Base-by-base conservation (phyloP, 768 basidiomycete species). In the Suillus placidus region DNA sequence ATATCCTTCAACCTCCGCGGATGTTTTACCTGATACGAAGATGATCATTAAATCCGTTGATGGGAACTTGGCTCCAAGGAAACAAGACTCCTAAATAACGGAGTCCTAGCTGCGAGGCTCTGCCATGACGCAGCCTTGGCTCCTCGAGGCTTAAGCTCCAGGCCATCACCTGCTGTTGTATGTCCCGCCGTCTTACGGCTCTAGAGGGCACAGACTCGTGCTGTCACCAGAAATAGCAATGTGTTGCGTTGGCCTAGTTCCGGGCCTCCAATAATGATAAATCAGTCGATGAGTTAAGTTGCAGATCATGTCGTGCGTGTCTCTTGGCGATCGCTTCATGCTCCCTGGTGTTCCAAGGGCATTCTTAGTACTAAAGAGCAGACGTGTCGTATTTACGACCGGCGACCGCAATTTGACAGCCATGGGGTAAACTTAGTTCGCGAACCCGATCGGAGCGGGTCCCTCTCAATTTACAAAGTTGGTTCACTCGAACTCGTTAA, bases 31-130 rank as follows among this genome's bases (percentile, higher is more conserved):
- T 12, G 9, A 26, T 9, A 38, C 16, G 37, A 58, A 8, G 58
- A 42, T 42, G 40, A 60, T 60, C 58, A 60, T 60, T 42, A 30
- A 60, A 30, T 60, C 58, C 40, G 37, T 9, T 40, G 57, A 58
- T 30, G 38, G n/a, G 23, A 58, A 38, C 40, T 30, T 4, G 56
- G 26, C 56, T 38, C 56, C 56, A 58, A 58, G 37, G 56, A 38
- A 26, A 58, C 56, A 58, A 26, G 37, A 26, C 56, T 58, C 56
- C 56, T 37, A 35, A 56, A 35, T 35, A 14, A 20, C n/a, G 34
- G 35, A 37, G 20, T 35, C 34, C 30, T 16, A 40, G 38, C 57
- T 23, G 57, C 38, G 18, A 30, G 57, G 57, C 38, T 40, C 23
- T 38, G 14, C 37, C 57, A 26, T n/a, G 12, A 38, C 37, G 23